These are phyloP conservation scores for Priceomyces carsonii DNA, from an alignment of 805 yeast species.

Conservation along the genomic window DNA sequence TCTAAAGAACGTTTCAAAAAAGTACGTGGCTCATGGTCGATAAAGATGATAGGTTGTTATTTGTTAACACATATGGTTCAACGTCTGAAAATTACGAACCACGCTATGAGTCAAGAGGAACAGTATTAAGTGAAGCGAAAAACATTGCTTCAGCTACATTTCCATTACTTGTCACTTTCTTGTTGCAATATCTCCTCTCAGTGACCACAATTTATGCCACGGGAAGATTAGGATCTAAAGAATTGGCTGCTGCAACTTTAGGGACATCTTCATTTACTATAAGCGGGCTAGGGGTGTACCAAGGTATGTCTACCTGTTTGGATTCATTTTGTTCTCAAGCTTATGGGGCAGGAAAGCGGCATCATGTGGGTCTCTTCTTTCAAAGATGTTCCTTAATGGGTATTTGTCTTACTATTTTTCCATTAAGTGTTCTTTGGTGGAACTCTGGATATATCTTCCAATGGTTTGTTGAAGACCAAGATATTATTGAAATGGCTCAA, in stretches of 20 bases:
- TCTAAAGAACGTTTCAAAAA: background rate
- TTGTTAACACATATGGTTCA: background rate
- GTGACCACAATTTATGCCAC: slow-evolving; percentile 76
- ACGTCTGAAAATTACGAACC: background rate
- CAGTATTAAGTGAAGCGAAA: slow-evolving; percentile 12
- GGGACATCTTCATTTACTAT: slow-evolving; percentile 81
- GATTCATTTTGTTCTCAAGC: slow-evolving; percentile 86
- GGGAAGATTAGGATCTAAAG: slow-evolving; percentile 73
- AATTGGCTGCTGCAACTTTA: slow-evolving; percentile 77
- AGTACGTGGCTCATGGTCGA: background rate
- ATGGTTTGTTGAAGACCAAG: slow-evolving; percentile 51
- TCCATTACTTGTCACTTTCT: slow-evolving; percentile 68
- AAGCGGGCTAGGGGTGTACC: slow-evolving; percentile 70
- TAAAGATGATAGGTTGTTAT: background rate
- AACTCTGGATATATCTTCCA: slow-evolving; percentile 49
- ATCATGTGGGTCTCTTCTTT: slow-evolving; percentile 69
- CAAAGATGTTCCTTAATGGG: slow-evolving; percentile 70
- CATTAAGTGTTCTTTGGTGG: slow-evolving; percentile 50
- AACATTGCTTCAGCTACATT: slow-evolving; percentile 41
- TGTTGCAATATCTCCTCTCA: slow-evolving; percentile 68
- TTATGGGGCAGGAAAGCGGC: slow-evolving; percentile 69
- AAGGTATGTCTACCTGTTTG: slow-evolving; percentile 76
- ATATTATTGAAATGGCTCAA: slow-evolving; percentile 57
- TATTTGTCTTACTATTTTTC: slow-evolving; percentile 28
- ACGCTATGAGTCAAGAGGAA: background rate